These are phyloP conservation scores for Flaveria linearis DNA, from an alignment of 129 eudicot species.

Conservation along the genomic window DNA sequence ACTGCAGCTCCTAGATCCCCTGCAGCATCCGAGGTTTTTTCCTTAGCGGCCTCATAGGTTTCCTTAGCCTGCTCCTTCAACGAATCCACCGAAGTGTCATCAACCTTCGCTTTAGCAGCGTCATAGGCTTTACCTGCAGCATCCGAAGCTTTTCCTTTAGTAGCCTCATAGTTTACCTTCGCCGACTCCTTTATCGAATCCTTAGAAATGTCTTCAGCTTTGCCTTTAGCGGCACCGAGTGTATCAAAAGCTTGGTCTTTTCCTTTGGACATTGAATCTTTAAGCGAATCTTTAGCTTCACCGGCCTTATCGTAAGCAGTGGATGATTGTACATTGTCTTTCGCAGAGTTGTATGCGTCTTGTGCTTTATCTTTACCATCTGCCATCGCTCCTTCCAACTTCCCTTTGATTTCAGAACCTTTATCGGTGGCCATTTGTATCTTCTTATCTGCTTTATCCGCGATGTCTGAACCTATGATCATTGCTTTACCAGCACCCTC, in stretches of 20 bases:
- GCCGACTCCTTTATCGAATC: constrained; percentile 30
- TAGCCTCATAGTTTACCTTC: constrained; percentile 40
- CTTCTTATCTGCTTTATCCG: constrained; percentile 23
- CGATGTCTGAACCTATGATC: constrained; percentile 31
- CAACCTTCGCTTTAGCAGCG: constrained; percentile 19
- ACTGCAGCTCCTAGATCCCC: constrained; percentile 43
- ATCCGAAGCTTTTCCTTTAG: constrained; percentile 54
- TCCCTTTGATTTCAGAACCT: constrained; percentile 32
- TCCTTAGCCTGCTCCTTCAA: constrained; percentile 36
- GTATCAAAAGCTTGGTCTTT: constrained; percentile 27
- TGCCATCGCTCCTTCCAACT: not conserved
- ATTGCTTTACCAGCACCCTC: constrained; percentile 34
- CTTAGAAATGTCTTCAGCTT: constrained; percentile 31
- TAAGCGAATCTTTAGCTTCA: constrained; percentile 2
- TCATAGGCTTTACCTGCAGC: not conserved
- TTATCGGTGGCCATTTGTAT: constrained; percentile 41
- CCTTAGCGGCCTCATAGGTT: constrained; percentile 51
- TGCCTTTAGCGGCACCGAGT: constrained; percentile 34
- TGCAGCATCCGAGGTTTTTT: constrained; percentile 50
- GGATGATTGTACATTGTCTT: not conserved
- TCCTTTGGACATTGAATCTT: constrained; percentile 5
- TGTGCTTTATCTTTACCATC: too few relatives aligned
- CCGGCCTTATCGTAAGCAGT: constrained; percentile 6
- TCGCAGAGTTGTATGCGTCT: constrained; percentile 9
- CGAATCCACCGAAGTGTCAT: constrained; percentile 26